Base-by-base conservation (phyloP, 768 basidiomycete genomes). In the Dendrothele bispora region DNA sequence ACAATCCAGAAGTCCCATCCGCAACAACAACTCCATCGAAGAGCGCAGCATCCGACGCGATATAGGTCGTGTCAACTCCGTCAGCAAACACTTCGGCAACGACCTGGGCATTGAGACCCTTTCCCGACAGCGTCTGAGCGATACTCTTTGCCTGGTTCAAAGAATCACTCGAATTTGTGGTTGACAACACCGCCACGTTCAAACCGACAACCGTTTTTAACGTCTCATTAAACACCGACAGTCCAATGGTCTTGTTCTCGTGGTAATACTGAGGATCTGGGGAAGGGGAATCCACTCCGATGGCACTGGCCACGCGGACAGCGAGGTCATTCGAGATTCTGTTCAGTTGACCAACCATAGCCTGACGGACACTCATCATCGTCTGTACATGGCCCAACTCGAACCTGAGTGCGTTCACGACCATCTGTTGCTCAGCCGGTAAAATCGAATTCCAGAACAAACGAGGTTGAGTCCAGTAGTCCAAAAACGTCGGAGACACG, bases 321-420 rank as follows among this genome's bases (percentile, higher is more conserved):
- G 91, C 90, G 35, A 95, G 75, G 8, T 86, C 75, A 57, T 82
- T 71, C 65, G 91, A 83, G 58, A 95, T 80, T 58, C 86, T 71
- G 62, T 83, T 86, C 54, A 90, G 76, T 14, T 85, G 60, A 34
- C 78, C 72, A 46, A 86, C 80, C 62, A 89, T 87, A 2, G 72
- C 72, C 60, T 80, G 69, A 63, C 86, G 86, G 1, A 95, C 86
- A n/a, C n/a, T n/a, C 2, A 70, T 65, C 1, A 78, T 76, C 55
- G 93, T 89, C 43, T 90, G 85, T 65, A 86, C 88, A 59, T 93
- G 90, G 48, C 82, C 83, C 27, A 95, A 74, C 66, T 94, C 92
- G 62, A 95, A 95, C 11, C 82, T 79, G 49, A 89, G 73, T 4
- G 89, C 91, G 4, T 68, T 59, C 40, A 81, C 67, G 25, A 93